phyloP scores from a whole-genome alignment of 83 land plant species.

The Picea abies region DNA sequence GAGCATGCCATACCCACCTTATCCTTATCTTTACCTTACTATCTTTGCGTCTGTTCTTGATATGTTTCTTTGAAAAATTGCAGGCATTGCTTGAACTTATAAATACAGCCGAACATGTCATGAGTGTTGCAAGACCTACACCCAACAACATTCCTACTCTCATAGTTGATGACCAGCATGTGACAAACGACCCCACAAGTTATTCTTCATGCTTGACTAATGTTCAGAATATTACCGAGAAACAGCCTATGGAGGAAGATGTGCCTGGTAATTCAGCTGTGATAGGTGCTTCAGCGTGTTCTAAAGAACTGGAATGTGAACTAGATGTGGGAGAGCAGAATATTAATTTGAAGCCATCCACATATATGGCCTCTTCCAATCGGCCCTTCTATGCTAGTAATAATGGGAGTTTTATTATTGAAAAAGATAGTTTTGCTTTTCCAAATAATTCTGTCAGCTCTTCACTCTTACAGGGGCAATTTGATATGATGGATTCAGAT shows the following conservation, averaged over 20 bases:
- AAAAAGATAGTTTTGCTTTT: conserved; percentile 6
- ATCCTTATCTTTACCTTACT: background rate
- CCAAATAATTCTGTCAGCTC: background rate
- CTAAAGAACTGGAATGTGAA: background rate
- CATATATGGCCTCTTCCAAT: background rate
- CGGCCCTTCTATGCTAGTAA: background rate
- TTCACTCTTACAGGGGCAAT: background rate
- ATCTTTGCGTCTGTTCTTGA: background rate
- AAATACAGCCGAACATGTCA: conserved; percentile 84
- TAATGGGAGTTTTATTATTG: conserved; percentile 3
- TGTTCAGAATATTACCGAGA: background rate
- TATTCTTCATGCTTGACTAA: conserved; percentile 7
- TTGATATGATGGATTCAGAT: background rate
- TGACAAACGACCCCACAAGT: too few species aligned
- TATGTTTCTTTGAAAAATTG: conserved; percentile 2
- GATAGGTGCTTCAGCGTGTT: background rate
- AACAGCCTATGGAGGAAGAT: conserved; percentile 19
- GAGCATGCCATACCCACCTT: background rate
- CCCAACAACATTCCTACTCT: background rate
- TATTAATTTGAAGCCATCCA: background rate
- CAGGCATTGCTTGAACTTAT: conserved; percentile 84
- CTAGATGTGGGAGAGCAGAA: background rate
- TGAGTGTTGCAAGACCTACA: conserved; percentile 44
- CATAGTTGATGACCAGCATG: too few species aligned
- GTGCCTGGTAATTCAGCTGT: conserved; percentile 7